phyloP scores from a whole-genome alignment of 2,329 filamentous ascomycete genomes.

The Penicillium palitans region DNA sequence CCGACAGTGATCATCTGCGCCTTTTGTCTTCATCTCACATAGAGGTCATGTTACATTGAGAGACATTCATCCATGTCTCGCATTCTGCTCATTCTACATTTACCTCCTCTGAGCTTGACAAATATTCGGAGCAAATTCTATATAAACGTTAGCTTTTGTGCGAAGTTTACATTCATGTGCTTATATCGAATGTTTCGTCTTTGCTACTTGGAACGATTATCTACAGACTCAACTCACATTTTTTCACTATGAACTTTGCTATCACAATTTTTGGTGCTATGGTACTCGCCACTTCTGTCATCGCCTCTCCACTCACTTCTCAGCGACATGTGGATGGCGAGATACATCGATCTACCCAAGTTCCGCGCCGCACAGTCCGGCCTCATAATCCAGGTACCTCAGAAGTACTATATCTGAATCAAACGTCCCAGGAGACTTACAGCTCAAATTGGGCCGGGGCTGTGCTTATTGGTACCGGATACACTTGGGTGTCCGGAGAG shows the following conservation, averaged over 20 bases:
- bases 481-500: conserved; percentile 54
- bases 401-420: conserved; percentile 35
- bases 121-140: neutral
- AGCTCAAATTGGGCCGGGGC: conserved; percentile 61
- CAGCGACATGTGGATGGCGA: conserved; percentile 36
- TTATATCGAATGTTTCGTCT: neutral
- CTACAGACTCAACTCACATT: neutral
- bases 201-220: neutral
- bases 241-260: conserved; percentile 52
- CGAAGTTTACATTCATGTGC: neutral
- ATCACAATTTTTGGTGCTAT: conserved; percentile 37
- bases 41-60: neutral
- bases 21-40: neutral
- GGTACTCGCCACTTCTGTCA: conserved; percentile 44
- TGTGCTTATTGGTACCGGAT: conserved; percentile 53
- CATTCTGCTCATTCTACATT: neutral
- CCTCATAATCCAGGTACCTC: conserved; percentile 33
- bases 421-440: conserved; percentile 49
- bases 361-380: conserved; percentile 29
- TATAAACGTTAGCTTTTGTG: neutral
- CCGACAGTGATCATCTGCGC: neutral
- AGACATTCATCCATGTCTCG: neutral
- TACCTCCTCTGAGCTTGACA: neutral
- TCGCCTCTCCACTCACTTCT: conserved; percentile 51
- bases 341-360: conserved; percentile 30